phyloP scores from a whole-genome alignment of 208 protist genomes.

The Acanthamoeba royreba region DNA sequence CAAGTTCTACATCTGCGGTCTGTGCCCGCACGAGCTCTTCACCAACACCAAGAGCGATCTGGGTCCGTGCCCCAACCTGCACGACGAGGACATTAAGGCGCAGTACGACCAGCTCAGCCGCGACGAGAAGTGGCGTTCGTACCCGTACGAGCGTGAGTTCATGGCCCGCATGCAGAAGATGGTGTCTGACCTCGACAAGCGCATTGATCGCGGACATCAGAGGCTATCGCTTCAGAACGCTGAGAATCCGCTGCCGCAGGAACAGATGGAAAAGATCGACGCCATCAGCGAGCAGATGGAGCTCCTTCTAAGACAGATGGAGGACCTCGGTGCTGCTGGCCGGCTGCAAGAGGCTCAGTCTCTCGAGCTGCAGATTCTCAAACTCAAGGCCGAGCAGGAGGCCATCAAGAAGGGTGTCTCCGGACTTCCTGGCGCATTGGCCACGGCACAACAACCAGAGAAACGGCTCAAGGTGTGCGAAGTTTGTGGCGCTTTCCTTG shows the following conservation, averaged over 20 bases:
- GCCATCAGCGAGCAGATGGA: conserved; percentile 51
- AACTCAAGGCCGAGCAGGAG: conserved; percentile 52
- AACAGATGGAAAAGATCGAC: neutral
- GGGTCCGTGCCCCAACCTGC: conserved; percentile 44
- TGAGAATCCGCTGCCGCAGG: neutral
- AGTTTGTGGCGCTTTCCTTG: conserved; percentile 62
- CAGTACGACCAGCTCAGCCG: conserved; percentile 20
- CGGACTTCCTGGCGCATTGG: too few species aligned
- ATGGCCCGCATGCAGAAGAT: neutral
- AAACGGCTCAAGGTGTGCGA: conserved; percentile 63
- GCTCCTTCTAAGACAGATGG: conserved; percentile 48
- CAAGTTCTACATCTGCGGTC: conserved; percentile 60
- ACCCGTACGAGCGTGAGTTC: conserved; percentile 61
- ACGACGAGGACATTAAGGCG: conserved; percentile 44
- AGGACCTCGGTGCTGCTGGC: conserved; percentile 65
- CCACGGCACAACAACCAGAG: too few species aligned
- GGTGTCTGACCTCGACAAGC: conserved; percentile 58
- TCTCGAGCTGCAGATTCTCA: conserved; percentile 20
- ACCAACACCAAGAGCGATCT: conserved; percentile 60
- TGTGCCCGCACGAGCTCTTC: conserved; percentile 62
- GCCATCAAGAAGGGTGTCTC: conserved; percentile 10
- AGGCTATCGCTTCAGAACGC: neutral
- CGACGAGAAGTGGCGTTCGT: conserved; percentile 54
- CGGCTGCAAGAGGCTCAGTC: conserved; percentile 53
- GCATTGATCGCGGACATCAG: conserved; percentile 42